Percentiles rank a stretch among this genome's conserved stretches.
phyloP scores from a whole-genome alignment of 139 green algal species.

The Tetraselmis striata region DNA sequence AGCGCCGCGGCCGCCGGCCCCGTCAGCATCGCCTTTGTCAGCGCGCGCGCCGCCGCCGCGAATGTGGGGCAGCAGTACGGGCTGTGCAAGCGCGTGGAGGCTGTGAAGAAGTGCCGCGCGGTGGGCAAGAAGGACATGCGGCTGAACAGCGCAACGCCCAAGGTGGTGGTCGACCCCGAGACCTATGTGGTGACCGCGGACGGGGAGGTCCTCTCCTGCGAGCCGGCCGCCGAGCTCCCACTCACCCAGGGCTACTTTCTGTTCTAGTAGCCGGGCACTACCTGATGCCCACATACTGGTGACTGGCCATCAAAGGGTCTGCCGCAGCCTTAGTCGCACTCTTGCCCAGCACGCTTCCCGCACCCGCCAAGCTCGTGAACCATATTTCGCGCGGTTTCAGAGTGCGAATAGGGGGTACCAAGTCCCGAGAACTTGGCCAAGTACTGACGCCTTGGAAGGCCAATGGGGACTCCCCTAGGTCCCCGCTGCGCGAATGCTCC shows the following conservation, averaged over 20 bases:
- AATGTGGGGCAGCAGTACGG: conserved; percentile 16
- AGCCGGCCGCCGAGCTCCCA: conserved; percentile 24
- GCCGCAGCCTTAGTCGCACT: too few species aligned
- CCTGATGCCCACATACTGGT: too few species aligned
- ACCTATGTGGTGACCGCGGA: conserved; percentile 45
- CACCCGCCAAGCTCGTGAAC: too few species aligned
- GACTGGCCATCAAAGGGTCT: too few species aligned
- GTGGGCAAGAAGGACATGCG: conserved; percentile 44
- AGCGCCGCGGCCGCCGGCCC: conserved; percentile 25
- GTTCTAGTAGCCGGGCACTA: too few species aligned
- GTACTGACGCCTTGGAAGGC: too few species aligned
- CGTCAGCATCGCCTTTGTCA: conserved; percentile 31
- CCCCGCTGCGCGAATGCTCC: too few species aligned
- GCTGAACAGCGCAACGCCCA: conserved; percentile 27
- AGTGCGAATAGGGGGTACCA: too few species aligned
- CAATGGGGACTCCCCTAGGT: too few species aligned
- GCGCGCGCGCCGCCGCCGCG: conserved; percentile 8
- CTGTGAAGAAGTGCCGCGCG: conserved; percentile 18
- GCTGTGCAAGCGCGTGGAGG: conserved; percentile 23
- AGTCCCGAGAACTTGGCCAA: too few species aligned
- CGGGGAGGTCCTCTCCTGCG: conserved; percentile 29
- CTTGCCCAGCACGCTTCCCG: too few species aligned
- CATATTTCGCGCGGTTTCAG: too few species aligned
- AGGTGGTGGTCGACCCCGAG: conserved; percentile 40
- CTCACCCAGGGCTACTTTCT: conserved; percentile 43